These are phyloP conservation scores for Stropharia rugosoannulata DNA, from an alignment of 768 basidiomycete species.

Conservation along the genomic window DNA sequence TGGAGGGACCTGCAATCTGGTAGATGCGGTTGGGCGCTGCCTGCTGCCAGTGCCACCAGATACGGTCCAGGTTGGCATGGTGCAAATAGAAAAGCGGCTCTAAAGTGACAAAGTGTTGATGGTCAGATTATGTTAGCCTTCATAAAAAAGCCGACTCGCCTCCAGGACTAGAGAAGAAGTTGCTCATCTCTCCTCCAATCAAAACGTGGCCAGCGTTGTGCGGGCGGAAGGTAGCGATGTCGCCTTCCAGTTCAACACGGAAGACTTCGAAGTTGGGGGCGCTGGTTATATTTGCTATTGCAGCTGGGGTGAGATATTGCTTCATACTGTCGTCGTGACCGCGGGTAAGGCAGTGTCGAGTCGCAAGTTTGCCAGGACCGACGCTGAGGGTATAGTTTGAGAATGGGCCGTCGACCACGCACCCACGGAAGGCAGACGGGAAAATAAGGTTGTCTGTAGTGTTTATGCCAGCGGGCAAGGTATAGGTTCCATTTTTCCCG, in stretches of 20 bases:
- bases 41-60: constrained; percentile 41
- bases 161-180: constrained; percentile 34
- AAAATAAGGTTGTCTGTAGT: constrained; percentile 1
- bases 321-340: constrained; percentile 21
- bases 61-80: constrained; percentile 34
- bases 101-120: not conserved
- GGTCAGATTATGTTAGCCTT: not conserved
- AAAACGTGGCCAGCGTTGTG: constrained; percentile 34
- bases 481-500: constrained; percentile 23
- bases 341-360: constrained; percentile 31
- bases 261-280: constrained; percentile 29
- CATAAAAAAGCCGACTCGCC: constrained; percentile 19
- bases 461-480: constrained; percentile 18
- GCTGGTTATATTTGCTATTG: constrained; percentile 18
- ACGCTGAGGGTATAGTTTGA: constrained; percentile 25
- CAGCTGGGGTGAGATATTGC: constrained; percentile 13
- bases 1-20: constrained; percentile 33
- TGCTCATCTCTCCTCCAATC: constrained; percentile 29
- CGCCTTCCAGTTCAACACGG: constrained; percentile 31
- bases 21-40: constrained; percentile 20
- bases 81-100: constrained; percentile 33
- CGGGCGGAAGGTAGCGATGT: constrained; percentile 23
- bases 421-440: constrained; percentile 15
- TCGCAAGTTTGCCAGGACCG: constrained; percentile 30
- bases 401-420: constrained; percentile 32